Percentiles rank a stretch among this genome's conserved stretches.
Conservation (phyloP, 768 basidiomycete species). For the Trametes punicea region DNA sequence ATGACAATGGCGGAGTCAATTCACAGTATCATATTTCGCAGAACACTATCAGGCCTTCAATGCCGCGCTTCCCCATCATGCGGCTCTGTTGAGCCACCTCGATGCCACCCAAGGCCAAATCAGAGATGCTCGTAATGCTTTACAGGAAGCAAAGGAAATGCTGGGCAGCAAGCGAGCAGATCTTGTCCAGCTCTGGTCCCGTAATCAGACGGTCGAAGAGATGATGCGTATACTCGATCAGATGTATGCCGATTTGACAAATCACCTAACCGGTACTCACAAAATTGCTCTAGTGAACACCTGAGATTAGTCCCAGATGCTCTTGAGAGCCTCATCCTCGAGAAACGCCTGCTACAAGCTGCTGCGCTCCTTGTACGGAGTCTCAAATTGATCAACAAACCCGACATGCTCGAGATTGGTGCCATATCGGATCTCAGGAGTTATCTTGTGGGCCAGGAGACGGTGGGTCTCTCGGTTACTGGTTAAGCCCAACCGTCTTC, state of each 20-base stretch:
- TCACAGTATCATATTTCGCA: constrained; percentile 30
- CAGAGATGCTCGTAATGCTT: constrained; percentile 58
- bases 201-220: constrained; percentile 90
- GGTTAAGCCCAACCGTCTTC: too few species aligned
- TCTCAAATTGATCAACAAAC: constrained; percentile 85
- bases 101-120: constrained; percentile 73
- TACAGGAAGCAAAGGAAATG: constrained; percentile 78
- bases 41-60: constrained; percentile 94
- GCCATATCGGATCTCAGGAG: constrained; percentile 84
- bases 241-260: constrained; percentile 85
- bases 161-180: constrained; percentile 83
- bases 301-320: constrained; percentile 89
- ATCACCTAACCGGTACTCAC: background rate
- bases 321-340: constrained; percentile 91
- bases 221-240: constrained; percentile 94
- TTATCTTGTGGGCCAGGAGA: constrained; percentile 85
- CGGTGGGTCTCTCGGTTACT: constrained; percentile 45
- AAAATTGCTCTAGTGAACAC: constrained; percentile 60
- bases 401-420: constrained; percentile 94
- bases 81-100: constrained; percentile 70
- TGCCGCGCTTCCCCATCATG: constrained; percentile 89
- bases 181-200: constrained; percentile 83
- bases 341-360: constrained; percentile 89
- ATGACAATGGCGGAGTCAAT: background rate
- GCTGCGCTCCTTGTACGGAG: constrained; percentile 83